These are phyloP conservation scores for Nicotiana tabacum DNA, from an alignment of 257 asterid genomes.

Conservation along the genomic window DNA sequence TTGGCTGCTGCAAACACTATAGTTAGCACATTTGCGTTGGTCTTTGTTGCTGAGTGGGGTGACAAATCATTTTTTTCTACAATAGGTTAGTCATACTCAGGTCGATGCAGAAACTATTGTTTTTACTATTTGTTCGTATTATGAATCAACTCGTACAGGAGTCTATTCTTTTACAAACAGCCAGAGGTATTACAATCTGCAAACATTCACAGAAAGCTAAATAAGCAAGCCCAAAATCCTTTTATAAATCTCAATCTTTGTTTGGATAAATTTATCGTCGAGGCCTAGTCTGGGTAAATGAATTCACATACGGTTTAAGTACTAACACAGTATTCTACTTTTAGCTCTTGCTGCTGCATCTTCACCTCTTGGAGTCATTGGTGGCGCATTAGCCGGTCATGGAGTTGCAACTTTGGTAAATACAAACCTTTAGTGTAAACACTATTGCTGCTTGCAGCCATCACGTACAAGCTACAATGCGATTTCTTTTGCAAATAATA, in stretches of 20 bases:
- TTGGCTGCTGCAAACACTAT: conserved; percentile 75
- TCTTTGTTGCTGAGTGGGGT: conserved; percentile 98
- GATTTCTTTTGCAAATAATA: background rate
- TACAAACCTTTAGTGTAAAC: background rate
- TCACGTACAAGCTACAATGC: background rate
- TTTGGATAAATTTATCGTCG: background rate
- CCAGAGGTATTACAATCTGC: background rate
- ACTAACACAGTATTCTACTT: conserved; percentile 16
- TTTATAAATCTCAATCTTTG: background rate
- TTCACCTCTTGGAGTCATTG: conserved; percentile 93
- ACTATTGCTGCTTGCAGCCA: background rate
- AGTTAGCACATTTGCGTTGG: conserved; percentile 75
- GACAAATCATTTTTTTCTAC: conserved; percentile 96
- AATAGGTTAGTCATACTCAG: conserved; percentile 44
- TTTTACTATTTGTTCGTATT: background rate
- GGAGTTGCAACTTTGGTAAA: conserved; percentile 85
- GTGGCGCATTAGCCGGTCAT: conserved; percentile 98
- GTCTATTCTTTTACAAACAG: background rate
- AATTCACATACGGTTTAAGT: background rate
- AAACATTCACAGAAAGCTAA: background rate
- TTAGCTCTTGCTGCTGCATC: conserved; percentile 99
- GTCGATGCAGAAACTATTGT: background rate
- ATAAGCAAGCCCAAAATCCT: background rate
- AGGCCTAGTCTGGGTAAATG: background rate
- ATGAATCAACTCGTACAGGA: background rate